These are phyloP conservation scores for Neoscytalidium dimidiatum DNA, from an alignment of 2,329 filamentous ascomycete species.

Conservation along the genomic window DNA sequence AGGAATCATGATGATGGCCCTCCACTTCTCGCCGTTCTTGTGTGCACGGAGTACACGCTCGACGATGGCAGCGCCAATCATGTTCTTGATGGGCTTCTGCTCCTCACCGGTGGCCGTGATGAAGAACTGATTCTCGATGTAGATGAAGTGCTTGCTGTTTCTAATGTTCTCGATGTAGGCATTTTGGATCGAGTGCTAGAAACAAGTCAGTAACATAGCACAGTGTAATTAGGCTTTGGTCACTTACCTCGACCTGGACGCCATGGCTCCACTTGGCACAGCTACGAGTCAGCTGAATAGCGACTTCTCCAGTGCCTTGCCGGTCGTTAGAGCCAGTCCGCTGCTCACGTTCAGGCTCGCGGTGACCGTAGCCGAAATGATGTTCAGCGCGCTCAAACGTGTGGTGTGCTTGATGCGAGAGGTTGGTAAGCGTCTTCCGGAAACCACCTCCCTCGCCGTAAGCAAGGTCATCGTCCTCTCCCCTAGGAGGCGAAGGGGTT, in stretches of 20 bases:
- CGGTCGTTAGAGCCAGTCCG: conserved; percentile 13
- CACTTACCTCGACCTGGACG: conserved; percentile 53
- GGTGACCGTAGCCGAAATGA: conserved; percentile 26
- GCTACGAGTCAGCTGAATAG: conserved; percentile 42
- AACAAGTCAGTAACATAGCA: conserved; percentile 18
- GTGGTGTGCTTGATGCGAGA: conserved; percentile 16
- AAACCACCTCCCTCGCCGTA: conserved; percentile 31
- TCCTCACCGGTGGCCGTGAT: conserved; percentile 75
- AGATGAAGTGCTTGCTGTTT: conserved; percentile 71
- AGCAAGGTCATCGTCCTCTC: conserved; percentile 39
- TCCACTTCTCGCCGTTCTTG: conserved; percentile 65
- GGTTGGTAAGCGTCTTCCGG: conserved; percentile 14
- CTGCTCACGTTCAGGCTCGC: conserved; percentile 30
- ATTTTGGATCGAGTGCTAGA: conserved; percentile 78
- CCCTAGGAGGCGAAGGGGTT: conserved; percentile 29
- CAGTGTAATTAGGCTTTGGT: too few species aligned
- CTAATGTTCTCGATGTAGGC: conserved; percentile 75
- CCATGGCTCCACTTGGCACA: conserved; percentile 62
- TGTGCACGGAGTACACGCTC: conserved; percentile 74
- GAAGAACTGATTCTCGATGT: conserved; percentile 88
- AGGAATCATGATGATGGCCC: conserved; percentile 76
- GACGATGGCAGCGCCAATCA: conserved; percentile 76
- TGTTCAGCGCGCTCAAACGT: conserved; percentile 24
- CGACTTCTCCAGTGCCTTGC: conserved; percentile 25
- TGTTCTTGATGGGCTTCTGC: conserved; percentile 73